Evolutionary conservation across 225 moss, liverwort and hornwort genomes (phyloP), one percentile per base, ranked within the genome.

Genomic region (Marchantia polymorpha): DNA sequence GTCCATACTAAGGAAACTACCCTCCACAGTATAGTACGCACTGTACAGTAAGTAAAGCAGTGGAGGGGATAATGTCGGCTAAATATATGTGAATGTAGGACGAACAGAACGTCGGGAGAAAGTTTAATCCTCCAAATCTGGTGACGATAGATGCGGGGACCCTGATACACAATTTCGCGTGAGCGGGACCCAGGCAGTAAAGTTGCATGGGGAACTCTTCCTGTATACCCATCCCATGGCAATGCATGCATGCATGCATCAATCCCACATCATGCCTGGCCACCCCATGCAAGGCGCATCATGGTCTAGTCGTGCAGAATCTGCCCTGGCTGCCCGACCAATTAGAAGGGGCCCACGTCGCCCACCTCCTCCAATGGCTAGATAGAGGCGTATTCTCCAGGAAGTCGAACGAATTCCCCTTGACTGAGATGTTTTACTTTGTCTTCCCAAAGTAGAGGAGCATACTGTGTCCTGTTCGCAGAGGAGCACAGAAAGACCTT

Each of bases 121-220:
- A 67, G 67, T 67, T 67, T 29, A 27, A 67, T 67, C 67, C 67
- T 67, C 67, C 67, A 67, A 31, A 67, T 67, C 67, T 67, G 67
- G 67, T 67, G 67, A 67, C 27, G 29, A 12, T 67, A 30, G 30
- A 31, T 29, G 31, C 8, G 16, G 67, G 67, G 67, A 10, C 67
- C 25, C 29, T 17, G 16, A 23, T 61, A 61, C 61, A 61, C 67
- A 67, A 39, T 31, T 67, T 29, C 31, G 12, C 27, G 25, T 12
- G 67, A 67, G 67, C 67, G 67, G 67, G 67, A 30, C 67, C 67
- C 67, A 67, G 67, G 30, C 8, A 67, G 67, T 67, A 67, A 67
- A 67, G 67, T 67, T 67, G 67, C 27, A 67, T 67, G 31, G 31
- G 67, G 67, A 67, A 67, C 31, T 67, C 67, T 15, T 66, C 65